Conservation (phyloP, 2,329 filamentous ascomycete species). For the Aspergillus tanneri region DNA sequence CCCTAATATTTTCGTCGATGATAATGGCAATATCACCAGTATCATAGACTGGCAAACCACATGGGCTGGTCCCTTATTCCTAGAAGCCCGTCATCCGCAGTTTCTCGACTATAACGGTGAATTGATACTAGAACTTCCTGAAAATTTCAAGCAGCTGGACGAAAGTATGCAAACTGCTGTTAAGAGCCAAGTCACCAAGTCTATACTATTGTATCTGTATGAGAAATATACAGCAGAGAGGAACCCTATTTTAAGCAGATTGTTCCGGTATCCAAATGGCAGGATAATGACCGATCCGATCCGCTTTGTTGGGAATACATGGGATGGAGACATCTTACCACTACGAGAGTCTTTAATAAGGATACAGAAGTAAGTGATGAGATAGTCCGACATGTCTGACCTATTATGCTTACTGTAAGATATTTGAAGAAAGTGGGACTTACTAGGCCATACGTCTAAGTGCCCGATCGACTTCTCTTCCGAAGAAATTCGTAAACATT, state of each 20-base stretch:
- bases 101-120: slow-evolving; percentile 29
- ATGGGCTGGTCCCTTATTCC: slow-evolving; percentile 30
- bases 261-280: slow-evolving; percentile 18
- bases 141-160: slow-evolving; percentile 24
- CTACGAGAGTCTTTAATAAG: slow-evolving; percentile 27
- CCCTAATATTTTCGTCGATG: slow-evolving; percentile 40
- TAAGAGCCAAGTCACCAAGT: slow-evolving; percentile 21
- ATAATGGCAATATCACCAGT: slow-evolving; percentile 34
- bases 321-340: slow-evolving; percentile 26
- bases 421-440: slow-evolving; percentile 21
- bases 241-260: slow-evolving; percentile 16
- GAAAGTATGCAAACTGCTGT: slow-evolving; percentile 15
- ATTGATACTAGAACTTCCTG: slow-evolving; percentile 24
- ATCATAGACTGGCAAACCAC: slow-evolving; percentile 47
- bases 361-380: slow-evolving; percentile 23
- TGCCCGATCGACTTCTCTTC: slow-evolving; percentile 26
- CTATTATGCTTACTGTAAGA: neutral
- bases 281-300: slow-evolving; percentile 20
- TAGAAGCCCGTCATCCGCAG: slow-evolving; percentile 22
- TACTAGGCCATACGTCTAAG: slow-evolving; percentile 16
- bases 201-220: slow-evolving; percentile 26
- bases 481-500: slow-evolving; percentile 20
- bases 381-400: too few relatives aligned
- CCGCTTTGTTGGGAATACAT: slow-evolving; percentile 22
- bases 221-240: slow-evolving; percentile 16